Conservation (phyloP, 139 green algal genomes). For the Coccomyxa sp. region DNA sequence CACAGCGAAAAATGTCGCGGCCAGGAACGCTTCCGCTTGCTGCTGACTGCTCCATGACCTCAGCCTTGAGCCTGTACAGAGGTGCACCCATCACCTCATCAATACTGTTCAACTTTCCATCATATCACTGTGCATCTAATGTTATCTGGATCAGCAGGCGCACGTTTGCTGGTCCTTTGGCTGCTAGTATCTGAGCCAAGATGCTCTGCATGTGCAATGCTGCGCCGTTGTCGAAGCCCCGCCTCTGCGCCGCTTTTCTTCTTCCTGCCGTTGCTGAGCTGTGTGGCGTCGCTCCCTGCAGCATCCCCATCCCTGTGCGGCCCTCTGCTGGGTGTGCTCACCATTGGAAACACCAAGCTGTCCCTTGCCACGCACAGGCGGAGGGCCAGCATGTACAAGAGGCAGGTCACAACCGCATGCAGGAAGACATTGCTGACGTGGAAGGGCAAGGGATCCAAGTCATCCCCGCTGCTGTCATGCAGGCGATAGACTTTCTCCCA, state of each 20-base stretch:
- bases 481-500: neutral
- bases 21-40: constrained; percentile 30
- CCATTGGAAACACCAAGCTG: neutral
- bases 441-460: constrained; percentile 50
- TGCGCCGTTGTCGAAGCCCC: too few relatives aligned
- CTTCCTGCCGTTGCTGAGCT: neutral
- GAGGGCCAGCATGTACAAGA: constrained; percentile 31
- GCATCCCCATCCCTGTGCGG: neutral
- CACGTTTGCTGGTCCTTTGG: too few relatives aligned
- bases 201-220: too few relatives aligned
- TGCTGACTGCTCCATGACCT: constrained; percentile 8
- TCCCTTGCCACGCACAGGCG: neutral
- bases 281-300: neutral
- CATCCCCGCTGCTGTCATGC: neutral
- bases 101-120: too few relatives aligned
- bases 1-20: constrained; percentile 59
- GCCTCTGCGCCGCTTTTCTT: too few relatives aligned
- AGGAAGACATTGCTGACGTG: constrained; percentile 45
- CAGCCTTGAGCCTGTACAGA: neutral
- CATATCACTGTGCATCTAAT: too few relatives aligned
- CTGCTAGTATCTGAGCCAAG: too few relatives aligned
- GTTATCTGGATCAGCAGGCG: too few relatives aligned
- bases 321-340: too few relatives aligned
- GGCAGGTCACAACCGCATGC: constrained; percentile 47
- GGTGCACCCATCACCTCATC: too few relatives aligned